phyloP scores from a whole-genome alignment of 2,329 filamentous ascomycete genomes.

The Colletotrichum paranaense region DNA sequence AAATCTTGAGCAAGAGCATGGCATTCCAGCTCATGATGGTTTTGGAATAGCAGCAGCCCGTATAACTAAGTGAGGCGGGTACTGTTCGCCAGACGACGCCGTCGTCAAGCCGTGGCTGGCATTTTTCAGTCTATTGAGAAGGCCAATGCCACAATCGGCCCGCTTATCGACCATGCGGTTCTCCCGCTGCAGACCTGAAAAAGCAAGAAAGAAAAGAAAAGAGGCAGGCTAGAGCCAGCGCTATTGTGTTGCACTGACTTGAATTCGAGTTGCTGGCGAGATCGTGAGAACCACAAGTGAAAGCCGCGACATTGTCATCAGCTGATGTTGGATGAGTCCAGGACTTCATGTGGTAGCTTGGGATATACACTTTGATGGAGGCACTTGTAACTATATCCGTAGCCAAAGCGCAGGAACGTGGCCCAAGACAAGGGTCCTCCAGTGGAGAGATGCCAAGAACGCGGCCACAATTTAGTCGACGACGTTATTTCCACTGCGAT shows the following conservation, averaged over 20 bases:
- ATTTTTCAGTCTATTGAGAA: background rate
- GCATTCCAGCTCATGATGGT: background rate
- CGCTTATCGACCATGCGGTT: background rate
- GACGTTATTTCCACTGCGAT: constrained; percentile 25
- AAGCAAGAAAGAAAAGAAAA: background rate
- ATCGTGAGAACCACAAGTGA: background rate
- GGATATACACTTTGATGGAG: background rate
- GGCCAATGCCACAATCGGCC: constrained; percentile 5
- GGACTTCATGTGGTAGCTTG: background rate
- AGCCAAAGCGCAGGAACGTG: constrained; percentile 6
- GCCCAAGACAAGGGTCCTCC: constrained; percentile 8
- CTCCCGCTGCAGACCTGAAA: background rate
- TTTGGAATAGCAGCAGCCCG: background rate
- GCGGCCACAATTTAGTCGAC: background rate
- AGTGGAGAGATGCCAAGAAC: constrained; percentile 21
- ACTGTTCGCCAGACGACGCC: background rate
- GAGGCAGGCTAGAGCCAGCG: background rate
- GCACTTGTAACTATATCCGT: background rate
- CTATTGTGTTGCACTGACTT: background rate
- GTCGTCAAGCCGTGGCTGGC: background rate
- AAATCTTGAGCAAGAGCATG: background rate
- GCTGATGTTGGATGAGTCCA: background rate
- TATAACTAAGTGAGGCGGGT: background rate
- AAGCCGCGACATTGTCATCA: background rate
- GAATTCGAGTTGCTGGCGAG: background rate